Evolutionary conservation across 192 early-diverging fungal species (phyloP).

Genomic region (Gonapodya prolifera): DNA sequence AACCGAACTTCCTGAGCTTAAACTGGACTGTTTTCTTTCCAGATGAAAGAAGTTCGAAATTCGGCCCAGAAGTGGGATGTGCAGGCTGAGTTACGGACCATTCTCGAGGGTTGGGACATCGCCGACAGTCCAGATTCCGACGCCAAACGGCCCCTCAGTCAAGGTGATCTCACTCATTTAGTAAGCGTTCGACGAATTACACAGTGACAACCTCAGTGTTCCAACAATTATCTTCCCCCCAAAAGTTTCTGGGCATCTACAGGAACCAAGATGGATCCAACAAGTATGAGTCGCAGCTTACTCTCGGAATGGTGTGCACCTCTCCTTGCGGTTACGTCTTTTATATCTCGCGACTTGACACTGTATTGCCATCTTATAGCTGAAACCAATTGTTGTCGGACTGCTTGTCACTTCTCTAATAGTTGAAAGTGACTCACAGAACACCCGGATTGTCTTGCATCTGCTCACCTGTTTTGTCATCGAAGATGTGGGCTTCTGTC

Average conservation of each 20-base stretch:
- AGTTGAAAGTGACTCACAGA: slow-evolving; percentile 48
- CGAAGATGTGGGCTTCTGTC: slow-evolving; percentile 64
- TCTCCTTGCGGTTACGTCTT: neutral
- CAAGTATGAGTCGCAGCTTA: neutral
- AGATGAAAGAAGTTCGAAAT: no score
- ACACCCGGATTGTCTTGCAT: slow-evolving; percentile 51
- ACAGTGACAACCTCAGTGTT: neutral
- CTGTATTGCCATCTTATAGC: slow-evolving; percentile 17
- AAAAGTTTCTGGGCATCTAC: slow-evolving; percentile 7
- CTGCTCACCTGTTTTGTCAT: slow-evolving; percentile 55
- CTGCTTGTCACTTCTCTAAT: slow-evolving; percentile 50
- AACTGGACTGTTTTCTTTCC: no score
- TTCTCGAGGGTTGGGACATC: neutral
- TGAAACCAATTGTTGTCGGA: slow-evolving; percentile 57
- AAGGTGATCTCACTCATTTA: neutral
- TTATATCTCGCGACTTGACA: slow-evolving; percentile 17
- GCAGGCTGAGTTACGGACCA: neutral
- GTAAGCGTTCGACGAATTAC: neutral
- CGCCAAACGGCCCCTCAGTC: neutral
- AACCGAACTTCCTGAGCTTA: no score
- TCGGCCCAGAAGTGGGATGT: neutral
- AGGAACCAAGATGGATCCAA: slow-evolving; percentile 2
- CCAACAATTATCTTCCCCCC: neutral
- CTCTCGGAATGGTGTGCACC: slow-evolving; percentile 7
- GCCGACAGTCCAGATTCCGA: neutral